phyloP scores from a whole-genome alignment of 2,329 filamentous ascomycete genomes.

The Colletotrichum viniferum region DNA sequence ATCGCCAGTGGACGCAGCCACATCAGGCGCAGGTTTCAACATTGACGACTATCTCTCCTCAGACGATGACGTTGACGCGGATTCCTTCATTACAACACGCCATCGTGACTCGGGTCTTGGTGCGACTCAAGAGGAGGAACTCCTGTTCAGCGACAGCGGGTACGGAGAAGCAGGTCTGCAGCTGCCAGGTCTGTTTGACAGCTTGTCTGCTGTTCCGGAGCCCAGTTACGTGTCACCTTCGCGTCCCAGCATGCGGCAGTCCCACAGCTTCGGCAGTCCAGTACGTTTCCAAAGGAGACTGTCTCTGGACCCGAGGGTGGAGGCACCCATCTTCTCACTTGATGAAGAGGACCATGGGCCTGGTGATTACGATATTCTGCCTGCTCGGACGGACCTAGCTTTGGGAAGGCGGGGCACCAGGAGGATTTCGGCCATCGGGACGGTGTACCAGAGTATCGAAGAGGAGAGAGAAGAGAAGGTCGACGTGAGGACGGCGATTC shows the following conservation, averaged over 20 bases:
- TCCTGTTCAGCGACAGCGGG: slow-evolving; percentile 38
- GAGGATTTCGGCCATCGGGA: slow-evolving; percentile 20
- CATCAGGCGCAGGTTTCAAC: slow-evolving; percentile 30
- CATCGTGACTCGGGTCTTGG: slow-evolving; percentile 7
- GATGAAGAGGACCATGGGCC: slow-evolving; percentile 1
- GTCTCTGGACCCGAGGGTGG: background rate
- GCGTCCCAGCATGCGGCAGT: background rate
- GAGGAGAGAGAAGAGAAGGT: slow-evolving; percentile 24
- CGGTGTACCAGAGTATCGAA: slow-evolving; percentile 13
- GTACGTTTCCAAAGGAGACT: background rate
- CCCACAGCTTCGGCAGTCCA: background rate
- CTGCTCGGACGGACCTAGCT: slow-evolving; percentile 5
- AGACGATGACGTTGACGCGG: slow-evolving; percentile 41
- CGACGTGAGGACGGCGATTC: slow-evolving; percentile 31
- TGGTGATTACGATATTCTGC: background rate
- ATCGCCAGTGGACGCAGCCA: background rate
- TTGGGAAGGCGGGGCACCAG: slow-evolving; percentile 12
- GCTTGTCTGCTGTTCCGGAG: slow-evolving; percentile 11
- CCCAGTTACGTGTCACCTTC: background rate
- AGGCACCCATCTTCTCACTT: background rate
- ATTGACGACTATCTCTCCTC: slow-evolving; percentile 44
- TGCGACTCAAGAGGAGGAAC: slow-evolving; percentile 38
- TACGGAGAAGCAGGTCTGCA: slow-evolving; percentile 37
- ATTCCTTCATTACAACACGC: slow-evolving; percentile 30
- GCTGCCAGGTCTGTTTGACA: slow-evolving; percentile 38